These are phyloP conservation scores for Schizophyllum commune DNA, from an alignment of 1,284 basidiomycete species.

Conservation along the genomic window DNA sequence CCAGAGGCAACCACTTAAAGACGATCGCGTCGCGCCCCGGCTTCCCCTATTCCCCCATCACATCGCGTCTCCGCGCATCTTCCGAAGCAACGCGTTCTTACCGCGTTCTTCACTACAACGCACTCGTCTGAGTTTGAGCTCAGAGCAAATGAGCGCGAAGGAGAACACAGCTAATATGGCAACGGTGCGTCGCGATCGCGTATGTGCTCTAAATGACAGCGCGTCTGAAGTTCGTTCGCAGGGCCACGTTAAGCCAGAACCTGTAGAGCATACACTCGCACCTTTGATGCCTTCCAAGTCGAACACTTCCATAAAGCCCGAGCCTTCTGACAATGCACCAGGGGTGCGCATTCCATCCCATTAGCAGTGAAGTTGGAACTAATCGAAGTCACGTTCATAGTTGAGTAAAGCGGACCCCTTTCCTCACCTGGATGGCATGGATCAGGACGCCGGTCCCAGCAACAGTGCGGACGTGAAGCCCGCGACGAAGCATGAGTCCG, in stretches of 20 bases:
- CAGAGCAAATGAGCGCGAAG: conserved; percentile 20
- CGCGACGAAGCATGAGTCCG: background rate
- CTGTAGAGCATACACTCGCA: conserved; percentile 24
- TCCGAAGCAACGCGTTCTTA: background rate
- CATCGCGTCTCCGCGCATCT: background rate
- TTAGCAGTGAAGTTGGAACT: background rate
- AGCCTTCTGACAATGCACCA: conserved; percentile 21
- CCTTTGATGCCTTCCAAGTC: conserved; percentile 18
- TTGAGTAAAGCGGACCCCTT: background rate
- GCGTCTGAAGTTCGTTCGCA: background rate
- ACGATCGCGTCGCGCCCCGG: background rate
- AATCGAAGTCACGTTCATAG: background rate
- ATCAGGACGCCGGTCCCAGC: background rate
- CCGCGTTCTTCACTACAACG: background rate
- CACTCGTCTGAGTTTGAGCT: background rate
- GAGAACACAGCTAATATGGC: conserved; percentile 16
- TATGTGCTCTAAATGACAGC: conserved; percentile 1
- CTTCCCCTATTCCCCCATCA: background rate
- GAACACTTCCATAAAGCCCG: conserved; percentile 22
- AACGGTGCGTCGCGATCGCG: conserved; percentile 2
- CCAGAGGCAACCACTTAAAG: background rate
- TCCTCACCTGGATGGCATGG: background rate
- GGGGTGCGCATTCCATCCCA: conserved; percentile 30
- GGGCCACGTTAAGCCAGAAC: conserved; percentile 33
- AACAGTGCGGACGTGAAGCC: background rate